Conservation (phyloP, 495 filamentous ascomycete species). For the Hypoxylon crocopeplum region DNA sequence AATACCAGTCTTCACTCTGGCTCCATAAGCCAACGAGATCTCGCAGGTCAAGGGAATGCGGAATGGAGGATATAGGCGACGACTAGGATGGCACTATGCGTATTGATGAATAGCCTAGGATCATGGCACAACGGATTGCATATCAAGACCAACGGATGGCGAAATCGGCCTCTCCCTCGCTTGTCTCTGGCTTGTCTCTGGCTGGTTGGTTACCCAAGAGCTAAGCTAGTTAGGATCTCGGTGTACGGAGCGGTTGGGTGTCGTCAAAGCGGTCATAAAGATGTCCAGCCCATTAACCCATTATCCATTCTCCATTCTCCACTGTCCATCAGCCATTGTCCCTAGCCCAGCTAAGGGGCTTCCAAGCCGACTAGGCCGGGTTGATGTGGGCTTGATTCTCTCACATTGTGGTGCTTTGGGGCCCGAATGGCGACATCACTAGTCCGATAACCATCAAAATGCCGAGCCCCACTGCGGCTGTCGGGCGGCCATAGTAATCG, state of each 20-base stretch:
- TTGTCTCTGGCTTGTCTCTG: conserved; percentile 1
- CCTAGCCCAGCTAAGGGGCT: no score
- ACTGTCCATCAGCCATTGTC: no score
- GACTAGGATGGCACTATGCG: not conserved
- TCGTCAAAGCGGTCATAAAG: conserved; percentile 27
- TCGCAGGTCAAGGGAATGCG: conserved; percentile 6
- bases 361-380: no score
- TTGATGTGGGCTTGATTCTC: no score
- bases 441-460: conserved; percentile 34
- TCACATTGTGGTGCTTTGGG: conserved; percentile 29
- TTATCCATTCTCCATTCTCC: no score
- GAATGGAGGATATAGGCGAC: not conserved
- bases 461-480: conserved; percentile 29
- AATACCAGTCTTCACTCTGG: not conserved
- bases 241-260: no score
- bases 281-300: no score
- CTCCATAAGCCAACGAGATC: conserved; percentile 20
- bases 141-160: conserved; percentile 24
- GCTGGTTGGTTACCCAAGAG: no score
- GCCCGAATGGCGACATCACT: conserved; percentile 34
- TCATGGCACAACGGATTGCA: conserved; percentile 10
- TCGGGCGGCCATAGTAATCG: conserved; percentile 15
- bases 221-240: no score
- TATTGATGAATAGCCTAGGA: not conserved
- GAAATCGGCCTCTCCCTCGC: conserved; percentile 29